A percentile compares a stretch with the other conserved stretches of the same genome.
phyloP scores from a whole-genome alignment of 805 yeast species.

The Zygotorulaspora danielsina region DNA sequence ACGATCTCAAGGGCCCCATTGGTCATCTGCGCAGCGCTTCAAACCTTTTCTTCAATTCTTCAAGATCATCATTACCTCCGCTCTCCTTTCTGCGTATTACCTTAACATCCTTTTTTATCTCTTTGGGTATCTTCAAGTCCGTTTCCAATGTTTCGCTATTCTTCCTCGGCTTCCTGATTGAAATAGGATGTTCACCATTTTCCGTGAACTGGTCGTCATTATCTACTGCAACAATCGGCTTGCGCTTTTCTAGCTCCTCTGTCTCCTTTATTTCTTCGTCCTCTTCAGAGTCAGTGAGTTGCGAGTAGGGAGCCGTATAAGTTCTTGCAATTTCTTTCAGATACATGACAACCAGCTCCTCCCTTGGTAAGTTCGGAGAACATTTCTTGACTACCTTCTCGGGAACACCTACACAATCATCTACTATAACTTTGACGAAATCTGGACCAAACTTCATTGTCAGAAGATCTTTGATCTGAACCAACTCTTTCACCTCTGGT shows the following conservation, averaged over 20 bases:
- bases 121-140: constrained; percentile 40
- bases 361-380: constrained; percentile 60
- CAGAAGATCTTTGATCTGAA: constrained; percentile 56
- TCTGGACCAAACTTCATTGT: constrained; percentile 64
- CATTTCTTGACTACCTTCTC: constrained; percentile 63
- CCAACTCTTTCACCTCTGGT: constrained; percentile 70
- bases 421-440: constrained; percentile 42
- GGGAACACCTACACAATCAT: constrained; percentile 47
- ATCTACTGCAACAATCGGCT: constrained; percentile 38
- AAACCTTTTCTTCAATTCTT: constrained; percentile 63
- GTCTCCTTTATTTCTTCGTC: constrained; percentile 23
- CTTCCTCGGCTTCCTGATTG: constrained; percentile 41
- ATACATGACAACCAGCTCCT: constrained; percentile 62
- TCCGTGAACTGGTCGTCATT: constrained; percentile 28
- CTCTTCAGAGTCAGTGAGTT: constrained; percentile 35
- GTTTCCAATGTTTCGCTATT: constrained; percentile 40
- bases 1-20: no score
- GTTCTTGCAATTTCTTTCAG: constrained; percentile 77
- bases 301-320: constrained; percentile 70
- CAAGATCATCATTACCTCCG: constrained; percentile 47
- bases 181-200: constrained; percentile 39
- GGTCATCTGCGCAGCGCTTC: constrained; percentile 65
- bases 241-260: constrained; percentile 22
- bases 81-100: constrained; percentile 24
- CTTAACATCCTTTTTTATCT: constrained; percentile 38